Base-by-base conservation (phyloP, 2,329 filamentous ascomycete species). In the Clonostachys rhizophaga region DNA sequence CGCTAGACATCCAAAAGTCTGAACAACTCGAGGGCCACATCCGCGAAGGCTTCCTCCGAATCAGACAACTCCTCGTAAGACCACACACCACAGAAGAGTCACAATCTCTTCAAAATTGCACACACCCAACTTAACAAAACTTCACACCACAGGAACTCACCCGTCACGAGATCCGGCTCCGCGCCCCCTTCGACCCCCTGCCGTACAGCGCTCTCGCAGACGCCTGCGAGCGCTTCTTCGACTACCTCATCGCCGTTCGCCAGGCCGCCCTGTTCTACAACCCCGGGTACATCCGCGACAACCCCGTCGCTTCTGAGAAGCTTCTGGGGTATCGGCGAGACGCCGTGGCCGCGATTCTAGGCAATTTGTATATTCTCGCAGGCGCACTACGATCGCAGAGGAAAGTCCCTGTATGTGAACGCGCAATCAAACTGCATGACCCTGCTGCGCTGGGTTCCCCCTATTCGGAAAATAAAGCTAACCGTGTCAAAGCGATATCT, bases 211-310 rank as follows among this genome's bases (percentile, higher is more conserved):
- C 71, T 13, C 70, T 83, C 6, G 76, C 79, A 43, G 72, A 76
- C 51, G 67, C 71, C 7, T 79, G 75, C 47, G 79, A 83, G 57
- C 68, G 69, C 5, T 81, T 83, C 64, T 81, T 82, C 52, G 79
- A 82, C 51, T 75, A 81, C 50, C 68, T 81, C 47, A 73, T 82
- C 24, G 69, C 76, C 16, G 71, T 83, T 5, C 74, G 79, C 7
- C 78, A 83, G 55, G 76, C 78, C 3, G 76, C 75, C 2, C 60
- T 82, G 14, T 79, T 79, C 55, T 81, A 81, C 56, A 74, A 79
- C 48, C 74, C 77, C 2, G 70, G 70, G 34, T 75, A 74, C 51
- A 67, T 78, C 46, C 66, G 73, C 43, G 74, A 75, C 49, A 71
- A 75, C 50, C 66, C 73, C 10, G 63, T 71, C n/a, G 74, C 72